Evolutionary conservation across 1,284 basidiomycete species (phyloP).

Genomic region (Pyrrhoderma noxium): DNA sequence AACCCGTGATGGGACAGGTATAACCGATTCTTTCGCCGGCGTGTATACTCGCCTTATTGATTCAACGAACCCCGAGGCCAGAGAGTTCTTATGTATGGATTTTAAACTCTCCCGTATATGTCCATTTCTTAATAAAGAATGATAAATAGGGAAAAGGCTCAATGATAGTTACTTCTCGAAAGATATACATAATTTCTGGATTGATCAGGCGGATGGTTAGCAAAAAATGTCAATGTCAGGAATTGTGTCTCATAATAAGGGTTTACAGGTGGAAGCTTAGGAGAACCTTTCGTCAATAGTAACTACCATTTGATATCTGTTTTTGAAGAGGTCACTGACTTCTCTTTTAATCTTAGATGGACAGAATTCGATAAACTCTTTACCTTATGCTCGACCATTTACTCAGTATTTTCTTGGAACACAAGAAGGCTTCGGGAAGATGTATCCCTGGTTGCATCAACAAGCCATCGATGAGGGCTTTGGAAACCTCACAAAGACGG

Average conservation of each 20-base stretch:
- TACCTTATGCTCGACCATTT: slow-evolving; percentile 33
- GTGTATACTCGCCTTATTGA: slow-evolving; percentile 33
- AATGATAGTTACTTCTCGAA: slow-evolving; percentile 38
- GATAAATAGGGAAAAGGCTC: slow-evolving; percentile 30
- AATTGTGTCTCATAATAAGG: not conserved
- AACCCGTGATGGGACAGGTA: slow-evolving; percentile 34
- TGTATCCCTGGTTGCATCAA: slow-evolving; percentile 37
- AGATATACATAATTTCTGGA: slow-evolving; percentile 38
- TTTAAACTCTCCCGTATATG: not conserved
- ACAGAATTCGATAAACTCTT: slow-evolving; percentile 26
- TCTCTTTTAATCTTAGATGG: slow-evolving; percentile 30
- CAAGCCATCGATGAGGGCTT: slow-evolving; percentile 26
- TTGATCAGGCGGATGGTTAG: slow-evolving; percentile 35
- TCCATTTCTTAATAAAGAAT: not conserved
- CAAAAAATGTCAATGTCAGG: not conserved
- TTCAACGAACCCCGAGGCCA: slow-evolving; percentile 23
- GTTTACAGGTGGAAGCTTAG: slow-evolving; percentile 30
- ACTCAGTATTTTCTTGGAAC: slow-evolving; percentile 35
- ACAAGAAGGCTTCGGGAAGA: slow-evolving; percentile 33
- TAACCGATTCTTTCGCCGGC: slow-evolving; percentile 34
- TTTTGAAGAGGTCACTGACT: no score
- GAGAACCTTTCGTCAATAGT: slow-evolving; percentile 36
- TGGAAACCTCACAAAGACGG: slow-evolving; percentile 27
- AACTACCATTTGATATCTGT: not conserved
- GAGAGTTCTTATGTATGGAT: slow-evolving; percentile 21